These are phyloP conservation scores for Scleroderma bovista DNA, from an alignment of 768 basidiomycete genomes.

Conservation along the genomic window DNA sequence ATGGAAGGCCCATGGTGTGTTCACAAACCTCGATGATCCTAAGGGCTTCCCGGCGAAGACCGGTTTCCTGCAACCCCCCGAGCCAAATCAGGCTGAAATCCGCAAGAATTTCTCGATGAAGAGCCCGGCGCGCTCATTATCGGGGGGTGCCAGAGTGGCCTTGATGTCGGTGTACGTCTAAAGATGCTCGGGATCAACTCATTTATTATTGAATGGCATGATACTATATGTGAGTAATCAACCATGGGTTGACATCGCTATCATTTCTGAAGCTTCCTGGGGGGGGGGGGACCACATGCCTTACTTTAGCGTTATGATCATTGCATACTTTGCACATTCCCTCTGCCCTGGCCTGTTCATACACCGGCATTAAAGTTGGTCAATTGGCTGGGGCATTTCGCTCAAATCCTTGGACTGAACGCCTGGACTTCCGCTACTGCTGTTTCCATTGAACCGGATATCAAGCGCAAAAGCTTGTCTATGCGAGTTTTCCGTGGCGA, in stretches of 20 bases:
- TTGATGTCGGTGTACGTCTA: slow-evolving; percentile 52
- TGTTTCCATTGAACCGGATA: slow-evolving; percentile 28
- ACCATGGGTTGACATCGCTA: not conserved
- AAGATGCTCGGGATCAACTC: slow-evolving; percentile 45
- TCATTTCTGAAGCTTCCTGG: not conserved
- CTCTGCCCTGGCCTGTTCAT: slow-evolving; percentile 42
- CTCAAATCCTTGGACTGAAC: slow-evolving; percentile 47
- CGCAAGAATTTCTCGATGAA: slow-evolving; percentile 40
- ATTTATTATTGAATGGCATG: slow-evolving; percentile 48
- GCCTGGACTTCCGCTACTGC: slow-evolving; percentile 49
- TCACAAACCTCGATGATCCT: slow-evolving; percentile 51
- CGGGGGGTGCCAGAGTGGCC: slow-evolving; percentile 57
- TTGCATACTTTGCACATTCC: slow-evolving; percentile 32
- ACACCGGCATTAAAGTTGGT: slow-evolving; percentile 51
- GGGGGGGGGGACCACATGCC: slow-evolving; percentile 52
- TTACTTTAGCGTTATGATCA: slow-evolving; percentile 41
- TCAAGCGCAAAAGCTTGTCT: slow-evolving; percentile 33
- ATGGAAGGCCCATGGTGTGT: slow-evolving; percentile 53
- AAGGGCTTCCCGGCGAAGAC: slow-evolving; percentile 41
- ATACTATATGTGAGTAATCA: slow-evolving; percentile 33
- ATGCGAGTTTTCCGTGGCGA: slow-evolving; percentile 30
- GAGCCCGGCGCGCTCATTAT: slow-evolving; percentile 51
- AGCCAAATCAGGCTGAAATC: slow-evolving; percentile 37
- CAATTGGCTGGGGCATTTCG: slow-evolving; percentile 55
- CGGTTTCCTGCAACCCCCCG: not conserved